Percentiles rank a stretch among this genome's conserved stretches.
Evolutionary conservation across 1,139 yeast genomes (phyloP).

Genomic region (Taiozyma onychis): DNA sequence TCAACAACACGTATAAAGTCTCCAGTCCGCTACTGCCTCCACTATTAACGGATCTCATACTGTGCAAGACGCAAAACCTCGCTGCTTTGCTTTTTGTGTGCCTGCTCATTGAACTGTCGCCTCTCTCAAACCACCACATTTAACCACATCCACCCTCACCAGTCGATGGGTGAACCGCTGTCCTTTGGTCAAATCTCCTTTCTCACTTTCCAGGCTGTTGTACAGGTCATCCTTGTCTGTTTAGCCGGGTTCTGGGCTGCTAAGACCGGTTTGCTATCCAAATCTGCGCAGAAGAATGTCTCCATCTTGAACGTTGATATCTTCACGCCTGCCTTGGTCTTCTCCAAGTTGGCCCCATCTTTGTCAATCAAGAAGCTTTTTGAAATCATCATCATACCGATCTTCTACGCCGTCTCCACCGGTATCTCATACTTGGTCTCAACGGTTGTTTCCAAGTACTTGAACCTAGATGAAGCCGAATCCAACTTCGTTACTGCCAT

Average conservation of each 20-base stretch:
- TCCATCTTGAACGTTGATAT: constrained; percentile 63
- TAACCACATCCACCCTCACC: neutral
- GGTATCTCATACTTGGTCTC: constrained; percentile 54
- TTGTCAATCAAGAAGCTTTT: constrained; percentile 56
- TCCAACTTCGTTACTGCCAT: constrained; percentile 73
- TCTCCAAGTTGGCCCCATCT: constrained; percentile 66
- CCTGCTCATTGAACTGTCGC: neutral
- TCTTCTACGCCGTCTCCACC: constrained; percentile 58
- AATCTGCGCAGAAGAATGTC: constrained; percentile 55
- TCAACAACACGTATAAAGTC: no score
- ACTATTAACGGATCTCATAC: neutral
- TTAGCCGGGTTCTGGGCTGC: constrained; percentile 69
- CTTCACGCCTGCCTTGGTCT: constrained; percentile 74
- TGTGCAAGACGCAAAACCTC: neutral
- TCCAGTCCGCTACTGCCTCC: neutral
- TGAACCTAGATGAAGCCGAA: constrained; percentile 56
- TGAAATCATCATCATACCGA: constrained; percentile 61
- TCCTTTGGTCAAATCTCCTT: constrained; percentile 35
- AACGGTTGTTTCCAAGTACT: constrained; percentile 36
- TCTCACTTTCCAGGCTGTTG: constrained; percentile 66
- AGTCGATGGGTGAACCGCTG: constrained; percentile 12
- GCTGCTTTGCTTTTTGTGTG: neutral
- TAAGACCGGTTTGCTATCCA: constrained; percentile 49
- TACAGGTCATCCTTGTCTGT: constrained; percentile 66
- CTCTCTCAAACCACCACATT: neutral